Evolutionary conservation across 1,284 basidiomycete species (phyloP).

Genomic region (Sanguinoderma infundibulare): DNA sequence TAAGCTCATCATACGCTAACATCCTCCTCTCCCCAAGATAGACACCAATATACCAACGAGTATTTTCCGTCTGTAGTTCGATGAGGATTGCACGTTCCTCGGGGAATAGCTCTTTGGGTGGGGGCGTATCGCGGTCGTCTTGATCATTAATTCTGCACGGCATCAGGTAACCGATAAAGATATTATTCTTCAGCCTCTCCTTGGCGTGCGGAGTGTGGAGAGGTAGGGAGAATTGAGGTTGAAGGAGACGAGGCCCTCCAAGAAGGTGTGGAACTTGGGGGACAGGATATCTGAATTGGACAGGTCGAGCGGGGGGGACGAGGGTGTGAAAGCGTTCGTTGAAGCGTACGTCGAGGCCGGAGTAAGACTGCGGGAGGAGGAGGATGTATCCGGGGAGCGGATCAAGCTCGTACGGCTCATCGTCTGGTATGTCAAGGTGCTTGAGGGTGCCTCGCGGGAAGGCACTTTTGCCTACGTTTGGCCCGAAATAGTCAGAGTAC

Average conservation of each 20-base stretch:
- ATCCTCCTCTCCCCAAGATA: background rate
- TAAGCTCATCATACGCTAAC: background rate
- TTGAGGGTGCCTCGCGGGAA: conserved; percentile 3
- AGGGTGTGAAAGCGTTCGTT: conserved; percentile 4
- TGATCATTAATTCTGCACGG: conserved; percentile 6
- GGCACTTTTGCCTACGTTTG: background rate
- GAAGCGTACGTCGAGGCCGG: background rate
- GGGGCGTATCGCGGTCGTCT: background rate
- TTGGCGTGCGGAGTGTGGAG: background rate
- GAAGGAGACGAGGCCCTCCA: conserved; percentile 10
- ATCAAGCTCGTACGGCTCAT: conserved; percentile 7
- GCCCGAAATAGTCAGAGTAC: background rate
- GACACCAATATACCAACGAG: conserved; percentile 6
- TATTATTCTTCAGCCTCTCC: conserved; percentile 3
- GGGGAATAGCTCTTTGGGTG: background rate
- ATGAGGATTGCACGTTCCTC: conserved; percentile 2
- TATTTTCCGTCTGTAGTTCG: conserved; percentile 8
- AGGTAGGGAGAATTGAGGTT: conserved; percentile 6
- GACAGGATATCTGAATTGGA: conserved; percentile 5
- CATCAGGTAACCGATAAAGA: conserved; percentile 8
- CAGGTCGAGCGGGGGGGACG: conserved; percentile 7
- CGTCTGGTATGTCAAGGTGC: conserved; percentile 12
- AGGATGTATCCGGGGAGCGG: conserved; percentile 5
- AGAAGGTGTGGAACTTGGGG: conserved; percentile 11
- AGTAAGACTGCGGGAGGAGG: conserved; percentile 8